These are phyloP conservation scores for Mycocalia duriaeana DNA, from an alignment of 1,284 basidiomycete species.

Conservation along the genomic window DNA sequence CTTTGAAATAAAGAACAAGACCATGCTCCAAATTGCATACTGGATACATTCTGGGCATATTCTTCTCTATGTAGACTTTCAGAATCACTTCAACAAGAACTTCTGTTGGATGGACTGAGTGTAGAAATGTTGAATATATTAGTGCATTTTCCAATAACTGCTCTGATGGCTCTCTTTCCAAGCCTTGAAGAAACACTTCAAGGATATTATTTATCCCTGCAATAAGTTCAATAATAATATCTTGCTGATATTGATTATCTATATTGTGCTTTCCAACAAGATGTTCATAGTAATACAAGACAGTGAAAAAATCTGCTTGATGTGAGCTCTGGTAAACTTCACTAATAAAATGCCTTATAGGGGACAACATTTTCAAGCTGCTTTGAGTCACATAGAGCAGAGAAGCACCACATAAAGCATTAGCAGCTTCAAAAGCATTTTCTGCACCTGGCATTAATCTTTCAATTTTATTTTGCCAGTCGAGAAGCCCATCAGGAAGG, in stretches of 20 bases:
- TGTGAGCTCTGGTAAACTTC: background rate
- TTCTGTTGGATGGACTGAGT: background rate
- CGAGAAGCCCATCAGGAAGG: background rate
- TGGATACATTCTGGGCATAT: background rate
- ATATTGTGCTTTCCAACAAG: background rate
- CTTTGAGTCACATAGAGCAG: background rate
- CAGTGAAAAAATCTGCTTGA: background rate
- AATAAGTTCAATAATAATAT: background rate
- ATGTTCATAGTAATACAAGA: background rate
- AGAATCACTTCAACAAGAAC: background rate
- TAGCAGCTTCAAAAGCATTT: background rate
- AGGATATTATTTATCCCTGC: background rate
- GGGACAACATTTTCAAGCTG: background rate
- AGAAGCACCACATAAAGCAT: background rate
- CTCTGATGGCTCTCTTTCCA: background rate
- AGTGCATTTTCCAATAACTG: background rate
- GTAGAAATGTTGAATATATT: background rate
- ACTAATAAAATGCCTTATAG: background rate
- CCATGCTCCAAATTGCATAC: background rate
- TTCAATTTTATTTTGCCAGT: background rate
- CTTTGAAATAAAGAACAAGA: background rate
- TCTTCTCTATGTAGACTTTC: background rate
- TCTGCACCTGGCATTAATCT: background rate
- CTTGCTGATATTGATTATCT: background rate
- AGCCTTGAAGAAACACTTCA: background rate